Conservation (phyloP, 495 filamentous ascomycete genomes). For the Aspergillus homomorphus region DNA sequence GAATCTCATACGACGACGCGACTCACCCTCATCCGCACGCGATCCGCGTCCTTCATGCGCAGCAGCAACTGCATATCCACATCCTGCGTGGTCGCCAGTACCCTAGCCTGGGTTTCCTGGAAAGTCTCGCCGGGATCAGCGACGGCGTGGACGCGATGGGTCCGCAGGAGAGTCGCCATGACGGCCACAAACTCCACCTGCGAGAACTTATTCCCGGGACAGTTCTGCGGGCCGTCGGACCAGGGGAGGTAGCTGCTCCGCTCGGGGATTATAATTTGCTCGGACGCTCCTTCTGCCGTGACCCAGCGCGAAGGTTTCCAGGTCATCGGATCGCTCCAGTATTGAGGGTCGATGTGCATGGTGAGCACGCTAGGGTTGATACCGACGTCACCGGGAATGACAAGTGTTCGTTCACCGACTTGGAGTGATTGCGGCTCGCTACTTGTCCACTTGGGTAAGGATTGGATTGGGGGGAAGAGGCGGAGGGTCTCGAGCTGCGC, state of each 20-base stretch:
- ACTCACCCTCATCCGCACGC: slow-evolving; percentile 9
- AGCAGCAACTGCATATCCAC: slow-evolving; percentile 1
- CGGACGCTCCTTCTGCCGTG: not conserved
- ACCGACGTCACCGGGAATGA: not conserved
- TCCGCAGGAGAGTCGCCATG: not conserved
- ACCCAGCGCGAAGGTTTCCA: slow-evolving; percentile 5
- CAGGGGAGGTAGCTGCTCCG: slow-evolving; percentile 3
- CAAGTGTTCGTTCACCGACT: not conserved
- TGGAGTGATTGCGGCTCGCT: not conserved
- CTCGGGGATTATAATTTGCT: not conserved
- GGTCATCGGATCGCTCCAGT: slow-evolving; percentile 2
- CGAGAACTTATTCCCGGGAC: slow-evolving; percentile 4
- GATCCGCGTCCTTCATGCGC: slow-evolving; percentile 14
- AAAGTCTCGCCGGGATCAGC: not conserved
- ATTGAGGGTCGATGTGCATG: not conserved
- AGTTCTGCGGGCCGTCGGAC: slow-evolving; percentile 6
- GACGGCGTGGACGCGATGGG: not conserved
- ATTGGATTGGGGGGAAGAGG: slow-evolving; percentile 1
- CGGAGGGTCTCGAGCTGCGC: slow-evolving; percentile 4
- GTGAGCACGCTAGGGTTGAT: not conserved
- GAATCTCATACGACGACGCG: too few relatives aligned
- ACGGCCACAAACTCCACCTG: slow-evolving; percentile 11
- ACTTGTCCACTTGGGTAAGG: slow-evolving; percentile 3
- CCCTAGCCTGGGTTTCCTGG: not conserved
- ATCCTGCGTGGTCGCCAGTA: not conserved